Base-by-base conservation (phyloP, 139 green algal genomes). In the Chlorella sp. region DNA sequence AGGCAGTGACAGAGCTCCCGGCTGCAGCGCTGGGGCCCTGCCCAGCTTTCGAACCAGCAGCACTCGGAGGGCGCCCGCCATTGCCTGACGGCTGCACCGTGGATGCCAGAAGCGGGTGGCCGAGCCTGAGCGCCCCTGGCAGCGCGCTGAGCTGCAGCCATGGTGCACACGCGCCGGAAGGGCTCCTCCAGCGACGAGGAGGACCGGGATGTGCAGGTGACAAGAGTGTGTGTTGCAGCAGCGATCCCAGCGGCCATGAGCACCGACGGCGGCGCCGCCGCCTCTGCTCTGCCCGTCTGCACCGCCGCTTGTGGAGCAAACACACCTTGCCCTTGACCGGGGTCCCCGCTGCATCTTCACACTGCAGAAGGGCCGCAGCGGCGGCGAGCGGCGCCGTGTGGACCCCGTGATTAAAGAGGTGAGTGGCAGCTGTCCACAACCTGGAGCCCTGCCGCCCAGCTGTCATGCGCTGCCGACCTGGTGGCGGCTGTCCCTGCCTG, bases 331-430 rank as follows among this genome's bases (percentile, higher is more conserved):
- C 44, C 6, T 51, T 9, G 44, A 51, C 7, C 44, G 44, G 3
- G 28, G 26, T 69, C 32, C 26, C 13, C n/a, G 36, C 25, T 36
- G 69, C 69, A 56, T n/a, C 32, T 1, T n/a, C 23, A 16, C 9
- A 16, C 25, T 79, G 36, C 57, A 82, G 76, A 28, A 28, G 25
- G 32, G 57, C 25, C 44, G 18, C 4, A 44, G 76, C 60, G 41
- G 78, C 63, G 63, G 63, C 13, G 63, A 74, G 51, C 80, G 80
- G 32, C 80, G 80, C 26, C 80, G 81, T 0, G 34, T 86, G 2
- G 81, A 86, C n/a, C 81, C 81, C 13, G 81, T 86, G 13, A 28
- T 86, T 18, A 80, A 72, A 30, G 81, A 86, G 80, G 80, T 79
- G 65, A 7, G 80, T 20, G 15, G 12, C 18, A 23, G 11, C 51